Evolutionary conservation across 2,329 filamentous ascomycete genomes (phyloP).

Genomic region (Keithomyces neogunnii): DNA sequence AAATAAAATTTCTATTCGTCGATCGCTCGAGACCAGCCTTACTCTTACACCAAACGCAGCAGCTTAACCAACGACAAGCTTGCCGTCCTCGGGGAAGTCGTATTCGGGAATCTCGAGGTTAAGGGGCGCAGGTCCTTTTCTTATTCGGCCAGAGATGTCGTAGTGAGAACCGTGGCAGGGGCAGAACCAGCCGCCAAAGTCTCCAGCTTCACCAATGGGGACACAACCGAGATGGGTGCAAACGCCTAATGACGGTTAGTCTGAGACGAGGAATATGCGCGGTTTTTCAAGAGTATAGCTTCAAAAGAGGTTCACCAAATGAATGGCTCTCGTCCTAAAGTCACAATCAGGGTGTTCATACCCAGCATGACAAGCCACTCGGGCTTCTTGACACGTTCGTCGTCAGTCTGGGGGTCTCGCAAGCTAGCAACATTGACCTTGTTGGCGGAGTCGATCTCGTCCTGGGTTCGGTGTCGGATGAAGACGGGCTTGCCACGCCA

Average conservation of each 20-base stretch:
- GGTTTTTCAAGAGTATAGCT: background rate
- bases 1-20: conserved; percentile 9
- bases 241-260: conserved; percentile 55
- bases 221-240: conserved; percentile 99
- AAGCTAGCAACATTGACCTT: conserved; percentile 72
- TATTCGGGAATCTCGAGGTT: conserved; percentile 94
- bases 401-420: conserved; percentile 85
- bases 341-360: conserved; percentile 30
- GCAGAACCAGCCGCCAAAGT: conserved; percentile 99
- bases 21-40: conserved; percentile 3
- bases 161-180: conserved; percentile 99
- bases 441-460: conserved; percentile 94
- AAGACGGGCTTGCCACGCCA: conserved; percentile 99
- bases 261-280: background rate
- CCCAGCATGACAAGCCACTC: conserved; percentile 99
- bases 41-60: conserved; percentile 12
- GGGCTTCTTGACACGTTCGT: conserved; percentile 92
- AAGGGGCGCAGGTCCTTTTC: conserved; percentile 92
- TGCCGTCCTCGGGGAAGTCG: conserved; percentile 84
- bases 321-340: background rate
- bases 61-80: conserved; percentile 83
- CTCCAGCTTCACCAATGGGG: conserved; percentile 95
- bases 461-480: conserved; percentile 91
- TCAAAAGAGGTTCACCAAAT: background rate
- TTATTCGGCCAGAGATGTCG: conserved; percentile 97